Conservation (phyloP, 768 basidiomycete genomes). For the Suillus americanus region DNA sequence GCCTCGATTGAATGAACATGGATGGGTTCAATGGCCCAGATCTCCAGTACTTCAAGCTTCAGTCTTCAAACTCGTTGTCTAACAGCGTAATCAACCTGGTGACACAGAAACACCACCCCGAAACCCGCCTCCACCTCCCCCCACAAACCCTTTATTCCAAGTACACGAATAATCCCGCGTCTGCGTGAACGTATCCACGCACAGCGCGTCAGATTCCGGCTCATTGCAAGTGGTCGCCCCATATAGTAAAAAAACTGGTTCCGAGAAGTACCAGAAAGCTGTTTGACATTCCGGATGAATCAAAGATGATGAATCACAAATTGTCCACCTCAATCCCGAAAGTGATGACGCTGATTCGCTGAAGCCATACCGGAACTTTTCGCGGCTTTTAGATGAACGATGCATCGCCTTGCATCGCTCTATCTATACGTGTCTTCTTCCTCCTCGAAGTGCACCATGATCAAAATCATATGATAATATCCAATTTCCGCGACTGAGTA, state of each 20-base stretch:
- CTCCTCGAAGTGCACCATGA: conserved; percentile 49
- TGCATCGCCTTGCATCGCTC: conserved; percentile 1
- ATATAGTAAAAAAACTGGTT: conserved; percentile 2
- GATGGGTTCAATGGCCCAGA: background rate
- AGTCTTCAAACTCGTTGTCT: background rate
- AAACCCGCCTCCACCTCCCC: background rate
- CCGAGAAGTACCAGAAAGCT: conserved; percentile 2
- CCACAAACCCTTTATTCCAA: no score
- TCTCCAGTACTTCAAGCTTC: background rate
- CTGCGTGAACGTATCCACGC: background rate
- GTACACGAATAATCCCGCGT: background rate
- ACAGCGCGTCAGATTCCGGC: background rate
- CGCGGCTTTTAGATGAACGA: conserved; percentile 1
- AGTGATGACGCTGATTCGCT: background rate
- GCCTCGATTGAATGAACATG: background rate
- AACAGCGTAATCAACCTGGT: background rate
- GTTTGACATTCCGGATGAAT: conserved; percentile 3
- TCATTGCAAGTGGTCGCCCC: background rate
- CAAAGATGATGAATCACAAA: background rate
- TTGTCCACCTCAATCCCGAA: background rate
- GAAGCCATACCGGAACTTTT: background rate
- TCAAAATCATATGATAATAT: conserved; percentile 37
- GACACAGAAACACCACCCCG: background rate
- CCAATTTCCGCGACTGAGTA: conserved; percentile 48
- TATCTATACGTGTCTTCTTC: conserved; percentile 6